Percentiles rank a stretch among this genome's conserved stretches.
Conservation (phyloP, 2,329 filamentous ascomycete genomes). For the Neurospora sp. region DNA sequence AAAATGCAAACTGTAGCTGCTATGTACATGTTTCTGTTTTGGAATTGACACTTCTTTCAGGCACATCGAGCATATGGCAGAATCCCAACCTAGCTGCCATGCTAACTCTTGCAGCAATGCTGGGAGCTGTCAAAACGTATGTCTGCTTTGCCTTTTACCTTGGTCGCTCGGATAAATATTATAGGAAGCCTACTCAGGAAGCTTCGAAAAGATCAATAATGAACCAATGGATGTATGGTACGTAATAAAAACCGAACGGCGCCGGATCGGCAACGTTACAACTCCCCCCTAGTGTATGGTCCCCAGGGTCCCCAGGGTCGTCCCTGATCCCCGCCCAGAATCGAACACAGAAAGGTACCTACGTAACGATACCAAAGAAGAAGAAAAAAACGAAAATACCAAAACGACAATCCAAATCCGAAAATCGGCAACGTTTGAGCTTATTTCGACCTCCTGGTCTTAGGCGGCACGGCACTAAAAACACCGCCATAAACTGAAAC, state of each 20-base stretch:
- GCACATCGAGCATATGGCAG: neutral
- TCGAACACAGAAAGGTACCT: neutral
- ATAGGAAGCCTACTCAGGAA: too few species aligned
- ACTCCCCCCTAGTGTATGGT: too few species aligned
- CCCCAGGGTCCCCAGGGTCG: neutral
- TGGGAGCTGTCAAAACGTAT: neutral
- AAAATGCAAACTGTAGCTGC: neutral
- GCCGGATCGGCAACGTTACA: neutral
- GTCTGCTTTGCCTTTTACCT: neutral
- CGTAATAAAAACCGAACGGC: neutral
- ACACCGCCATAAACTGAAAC: neutral
- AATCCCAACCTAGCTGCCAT: neutral
- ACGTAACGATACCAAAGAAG: neutral
- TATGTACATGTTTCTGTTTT: neutral
- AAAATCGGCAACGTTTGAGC: neutral
- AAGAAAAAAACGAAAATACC: neutral
- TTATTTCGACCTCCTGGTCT: neutral
- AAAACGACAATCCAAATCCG: too few species aligned
- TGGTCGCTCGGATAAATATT: neutral
- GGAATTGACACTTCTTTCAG: neutral
- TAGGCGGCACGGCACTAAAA: neutral
- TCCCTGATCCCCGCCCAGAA: neutral
- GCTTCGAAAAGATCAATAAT: neutral
- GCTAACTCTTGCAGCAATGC: neutral
- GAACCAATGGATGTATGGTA: neutral